Evolutionary conservation across 495 filamentous ascomycete species (phyloP).

Genomic region (Daldinia vernicosa): DNA sequence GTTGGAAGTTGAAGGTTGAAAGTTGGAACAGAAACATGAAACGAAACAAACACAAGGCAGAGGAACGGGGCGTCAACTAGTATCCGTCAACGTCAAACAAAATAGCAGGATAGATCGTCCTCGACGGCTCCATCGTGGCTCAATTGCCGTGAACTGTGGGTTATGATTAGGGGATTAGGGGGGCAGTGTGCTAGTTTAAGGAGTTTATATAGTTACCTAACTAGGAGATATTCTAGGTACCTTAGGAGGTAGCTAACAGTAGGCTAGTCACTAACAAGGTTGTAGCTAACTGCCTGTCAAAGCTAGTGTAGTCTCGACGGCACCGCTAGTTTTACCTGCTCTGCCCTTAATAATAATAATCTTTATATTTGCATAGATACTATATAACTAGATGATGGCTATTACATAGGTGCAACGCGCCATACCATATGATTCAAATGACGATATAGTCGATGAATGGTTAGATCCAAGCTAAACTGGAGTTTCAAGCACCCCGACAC

Average conservation of each 20-base stretch:
- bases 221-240: no score
- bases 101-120: slow-evolving; percentile 23
- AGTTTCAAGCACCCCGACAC: neutral
- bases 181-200: slow-evolving; percentile 20
- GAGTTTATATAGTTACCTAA: slow-evolving; percentile 1
- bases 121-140: slow-evolving; percentile 18
- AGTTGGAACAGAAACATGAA: slow-evolving; percentile 16
- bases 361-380: neutral
- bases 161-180: slow-evolving; percentile 12
- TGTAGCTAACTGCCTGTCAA: slow-evolving; percentile 23
- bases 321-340: neutral
- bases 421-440: slow-evolving; percentile 11
- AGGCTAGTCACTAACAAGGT: no score
- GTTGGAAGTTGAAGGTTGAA: slow-evolving; percentile 9
- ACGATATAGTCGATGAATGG: neutral
- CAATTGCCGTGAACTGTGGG: slow-evolving; percentile 33
- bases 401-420: slow-evolving; percentile 1
- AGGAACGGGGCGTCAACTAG: slow-evolving; percentile 26
- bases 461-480: neutral
- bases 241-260: no score
- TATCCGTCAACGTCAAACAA: slow-evolving; percentile 22
- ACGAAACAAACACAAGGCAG: slow-evolving; percentile 22
- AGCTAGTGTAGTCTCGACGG: slow-evolving; percentile 23
- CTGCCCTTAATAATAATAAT: slow-evolving; percentile 2
- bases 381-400: neutral